A percentile compares a stretch with the other conserved stretches of the same genome.
Conservation (phyloP, 805 yeast genomes). For the Ogataea nitratoaversa region DNA sequence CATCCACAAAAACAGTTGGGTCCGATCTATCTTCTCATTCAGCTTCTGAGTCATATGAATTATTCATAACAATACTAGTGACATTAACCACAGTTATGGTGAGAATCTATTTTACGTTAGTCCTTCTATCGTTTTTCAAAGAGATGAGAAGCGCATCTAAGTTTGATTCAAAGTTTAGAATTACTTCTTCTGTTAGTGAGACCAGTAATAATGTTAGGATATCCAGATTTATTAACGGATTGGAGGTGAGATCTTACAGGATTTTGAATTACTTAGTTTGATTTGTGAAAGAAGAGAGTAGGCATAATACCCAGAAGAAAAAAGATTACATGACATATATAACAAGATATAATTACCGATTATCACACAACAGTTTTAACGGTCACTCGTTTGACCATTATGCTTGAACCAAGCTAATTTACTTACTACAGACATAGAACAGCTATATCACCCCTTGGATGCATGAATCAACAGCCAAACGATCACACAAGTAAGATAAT, state of each 20-base stretch:
- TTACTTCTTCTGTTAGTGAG: conserved; percentile 10
- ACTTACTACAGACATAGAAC: too few relatives aligned
- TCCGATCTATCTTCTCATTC: conserved; percentile 44
- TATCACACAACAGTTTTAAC: too few relatives aligned
- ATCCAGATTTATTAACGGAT: conserved; percentile 1
- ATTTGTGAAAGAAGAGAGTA: too few relatives aligned
- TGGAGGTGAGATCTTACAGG: conserved; percentile 19
- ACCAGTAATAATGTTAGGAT: conserved; percentile 4
- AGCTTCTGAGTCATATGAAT: conserved; percentile 57
- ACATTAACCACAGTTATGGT: conserved; percentile 43
- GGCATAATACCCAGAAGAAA: too few relatives aligned
- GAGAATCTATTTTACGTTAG: conserved; percentile 57
- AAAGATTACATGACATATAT: too few relatives aligned
- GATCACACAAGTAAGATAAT: too few relatives aligned
- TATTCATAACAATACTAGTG: conserved; percentile 50
- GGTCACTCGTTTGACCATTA: too few relatives aligned
- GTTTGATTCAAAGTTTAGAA: conserved; percentile 26
- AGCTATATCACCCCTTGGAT: too few relatives aligned
- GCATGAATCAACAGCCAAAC: too few relatives aligned
- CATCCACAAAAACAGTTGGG: conserved; percentile 20
- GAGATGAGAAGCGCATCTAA: conserved; percentile 48
- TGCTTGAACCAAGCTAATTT: too few relatives aligned
- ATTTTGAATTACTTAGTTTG: conserved; percentile 13
- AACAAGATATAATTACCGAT: too few relatives aligned
- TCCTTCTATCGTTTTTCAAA: conserved; percentile 56